Conservation (phyloP, 805 yeast species). For the Lachancea meyersii region DNA sequence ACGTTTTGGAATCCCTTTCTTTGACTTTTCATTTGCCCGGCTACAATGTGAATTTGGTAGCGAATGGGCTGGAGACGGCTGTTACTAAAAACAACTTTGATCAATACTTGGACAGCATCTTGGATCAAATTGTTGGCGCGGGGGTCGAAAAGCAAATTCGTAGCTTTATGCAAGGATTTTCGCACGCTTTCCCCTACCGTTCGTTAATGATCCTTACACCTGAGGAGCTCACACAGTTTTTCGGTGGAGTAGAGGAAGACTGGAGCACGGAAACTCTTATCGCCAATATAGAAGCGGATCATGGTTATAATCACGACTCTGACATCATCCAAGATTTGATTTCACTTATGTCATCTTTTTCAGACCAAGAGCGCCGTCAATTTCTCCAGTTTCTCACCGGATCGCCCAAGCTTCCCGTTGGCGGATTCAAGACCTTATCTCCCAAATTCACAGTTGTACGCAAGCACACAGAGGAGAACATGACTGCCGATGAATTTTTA, state of each 20-base stretch:
- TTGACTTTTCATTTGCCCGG: conserved; percentile 78
- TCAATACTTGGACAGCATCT: conserved; percentile 48
- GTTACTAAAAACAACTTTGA: conserved; percentile 52
- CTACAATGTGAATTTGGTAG: conserved; percentile 49
- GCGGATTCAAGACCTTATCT: conserved; percentile 77
- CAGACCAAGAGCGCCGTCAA: conserved; percentile 50
- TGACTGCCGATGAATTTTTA: conserved; percentile 66
- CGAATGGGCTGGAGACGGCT: conserved; percentile 45
- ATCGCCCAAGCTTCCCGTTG: conserved; percentile 86
- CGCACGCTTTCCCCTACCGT: conserved; percentile 71
- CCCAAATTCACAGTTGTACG: conserved; percentile 87
- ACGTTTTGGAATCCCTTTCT: conserved; percentile 40
- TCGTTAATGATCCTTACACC: conserved; percentile 69
- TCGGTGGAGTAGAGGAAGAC: conserved; percentile 80
- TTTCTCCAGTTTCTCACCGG: conserved; percentile 90
- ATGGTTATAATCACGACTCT: conserved; percentile 77
- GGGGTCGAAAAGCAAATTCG: conserved; percentile 64
- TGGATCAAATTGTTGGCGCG: conserved; percentile 50
- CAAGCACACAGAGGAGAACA: conserved; percentile 68
- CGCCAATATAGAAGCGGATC: conserved; percentile 71
- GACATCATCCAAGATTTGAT: conserved; percentile 53
- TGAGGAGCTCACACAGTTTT: conserved; percentile 60
- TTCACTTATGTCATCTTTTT: conserved; percentile 53
- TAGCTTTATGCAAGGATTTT: conserved; percentile 73
- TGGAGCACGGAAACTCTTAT: conserved; percentile 66